A percentile compares a stretch with the other conserved stretches of the same genome.
Evolutionary conservation across 2,329 filamentous ascomycete species (phyloP).

Genomic region (Fusarium anthophilum): DNA sequence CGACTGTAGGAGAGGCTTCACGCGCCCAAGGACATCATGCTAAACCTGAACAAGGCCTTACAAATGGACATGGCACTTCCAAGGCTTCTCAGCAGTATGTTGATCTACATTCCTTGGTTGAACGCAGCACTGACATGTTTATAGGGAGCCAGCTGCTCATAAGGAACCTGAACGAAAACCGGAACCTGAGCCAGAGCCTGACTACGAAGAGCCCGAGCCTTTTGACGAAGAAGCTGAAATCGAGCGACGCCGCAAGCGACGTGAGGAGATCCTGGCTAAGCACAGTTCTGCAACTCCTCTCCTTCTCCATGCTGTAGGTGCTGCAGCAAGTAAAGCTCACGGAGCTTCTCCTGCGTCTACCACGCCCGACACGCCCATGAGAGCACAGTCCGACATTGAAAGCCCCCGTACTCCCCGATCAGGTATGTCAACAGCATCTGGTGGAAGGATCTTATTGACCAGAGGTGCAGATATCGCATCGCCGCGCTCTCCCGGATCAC

Average conservation of each 20-base stretch:
- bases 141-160: conserved; percentile 30
- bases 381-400: conserved; percentile 43
- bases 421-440: conserved; percentile 49
- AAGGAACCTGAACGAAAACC: conserved; percentile 37
- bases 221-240: conserved; percentile 85
- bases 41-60: conserved; percentile 70
- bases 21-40: conserved; percentile 68
- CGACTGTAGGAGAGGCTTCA: conserved; percentile 67
- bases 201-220: conserved; percentile 64
- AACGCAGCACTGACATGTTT: conserved; percentile 12
- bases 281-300: conserved; percentile 78
- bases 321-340: conserved; percentile 62
- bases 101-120: neutral
- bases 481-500: conserved; percentile 55
- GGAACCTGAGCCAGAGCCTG: conserved; percentile 42
- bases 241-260: conserved; percentile 83
- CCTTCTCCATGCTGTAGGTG: conserved; percentile 77
- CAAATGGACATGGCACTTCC: conserved; percentile 35
- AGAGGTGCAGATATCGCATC: conserved; percentile 50
- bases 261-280: conserved; percentile 87
- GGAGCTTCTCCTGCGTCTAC: conserved; percentile 63
- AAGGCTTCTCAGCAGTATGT: conserved; percentile 33
- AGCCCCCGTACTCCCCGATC: conserved; percentile 61
- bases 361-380: conserved; percentile 54
- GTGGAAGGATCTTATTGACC: conserved; percentile 36